Evolutionary conservation across 768 basidiomycete species (phyloP).

Genomic region (Boletus pseudopeckii): DNA sequence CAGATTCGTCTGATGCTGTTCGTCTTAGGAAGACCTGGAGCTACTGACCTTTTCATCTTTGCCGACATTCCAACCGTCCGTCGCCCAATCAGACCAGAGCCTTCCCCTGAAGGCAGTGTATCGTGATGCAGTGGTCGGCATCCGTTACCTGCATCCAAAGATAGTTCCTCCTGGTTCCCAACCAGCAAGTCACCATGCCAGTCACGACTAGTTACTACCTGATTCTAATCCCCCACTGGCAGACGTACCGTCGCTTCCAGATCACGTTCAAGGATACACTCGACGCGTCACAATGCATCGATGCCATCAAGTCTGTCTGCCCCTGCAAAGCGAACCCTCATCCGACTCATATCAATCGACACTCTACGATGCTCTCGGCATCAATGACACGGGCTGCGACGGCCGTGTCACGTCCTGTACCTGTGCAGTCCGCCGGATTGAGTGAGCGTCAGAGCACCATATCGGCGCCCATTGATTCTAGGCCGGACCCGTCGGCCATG

Average conservation of each 20-base stretch:
- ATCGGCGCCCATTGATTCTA: background rate
- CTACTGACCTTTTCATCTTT: slow-evolving; percentile 62
- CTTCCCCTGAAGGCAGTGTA: slow-evolving; percentile 81
- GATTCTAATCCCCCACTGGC: slow-evolving; percentile 4
- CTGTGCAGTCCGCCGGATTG: background rate
- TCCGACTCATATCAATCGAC: slow-evolving; percentile 20
- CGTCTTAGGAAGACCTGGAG: slow-evolving; percentile 70
- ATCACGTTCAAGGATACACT: slow-evolving; percentile 55
- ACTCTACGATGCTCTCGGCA: slow-evolving; percentile 13
- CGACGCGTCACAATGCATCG: slow-evolving; percentile 55
- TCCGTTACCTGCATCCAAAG: slow-evolving; percentile 64
- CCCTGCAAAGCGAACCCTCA: slow-evolving; percentile 65
- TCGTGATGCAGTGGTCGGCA: slow-evolving; percentile 67
- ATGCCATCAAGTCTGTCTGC: slow-evolving; percentile 62
- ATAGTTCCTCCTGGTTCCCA: slow-evolving; percentile 25
- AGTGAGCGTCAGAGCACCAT: slow-evolving; percentile 4
- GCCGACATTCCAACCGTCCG: slow-evolving; percentile 27
- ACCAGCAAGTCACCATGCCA: slow-evolving; percentile 27
- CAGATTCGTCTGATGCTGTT: background rate
- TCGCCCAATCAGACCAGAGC: slow-evolving; percentile 43
- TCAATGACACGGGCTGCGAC: slow-evolving; percentile 20
- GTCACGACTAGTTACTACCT: background rate
- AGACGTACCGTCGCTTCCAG: slow-evolving; percentile 77
- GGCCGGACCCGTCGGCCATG: slow-evolving; percentile 1
- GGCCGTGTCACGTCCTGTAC: background rate